Percentiles rank a stretch among this genome's conserved stretches.
Evolutionary conservation across 2,329 filamentous ascomycete genomes (phyloP).

Genomic region (Paramyrothecium sp.): DNA sequence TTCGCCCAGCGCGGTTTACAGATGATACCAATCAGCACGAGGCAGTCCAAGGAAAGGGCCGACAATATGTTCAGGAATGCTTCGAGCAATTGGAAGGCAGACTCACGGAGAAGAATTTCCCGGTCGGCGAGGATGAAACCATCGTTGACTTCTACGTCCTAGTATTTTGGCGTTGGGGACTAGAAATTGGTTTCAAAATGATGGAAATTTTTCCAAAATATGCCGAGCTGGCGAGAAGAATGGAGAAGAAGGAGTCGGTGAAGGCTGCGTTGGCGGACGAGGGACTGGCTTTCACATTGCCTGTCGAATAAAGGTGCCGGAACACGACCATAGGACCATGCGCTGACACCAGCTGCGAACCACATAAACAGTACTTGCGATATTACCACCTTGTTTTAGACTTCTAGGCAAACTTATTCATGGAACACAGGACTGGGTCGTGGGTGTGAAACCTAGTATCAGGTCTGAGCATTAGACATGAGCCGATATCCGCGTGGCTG

Average conservation of each 20-base stretch:
- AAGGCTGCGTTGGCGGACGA: conserved; percentile 2
- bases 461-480: no score
- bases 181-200: conserved; percentile 7
- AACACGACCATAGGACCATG: no score
- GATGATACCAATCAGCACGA: conserved; percentile 11
- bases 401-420: no score
- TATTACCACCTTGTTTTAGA: no score
- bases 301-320: no score
- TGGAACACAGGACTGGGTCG: no score
- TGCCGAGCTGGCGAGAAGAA: conserved; percentile 5
- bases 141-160: conserved; percentile 19
- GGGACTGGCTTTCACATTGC: no score
- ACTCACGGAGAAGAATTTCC: conserved; percentile 8
- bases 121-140: conserved; percentile 15
- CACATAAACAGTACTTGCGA: no score
- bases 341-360: no score
- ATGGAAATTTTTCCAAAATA: conserved; percentile 12
- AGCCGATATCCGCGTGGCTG: no score
- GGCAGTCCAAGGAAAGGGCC: conserved; percentile 10
- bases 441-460: no score
- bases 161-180: conserved; percentile 17
- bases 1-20: conserved; percentile 23
- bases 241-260: conserved; percentile 11
- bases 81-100: conserved; percentile 16
- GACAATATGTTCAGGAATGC: conserved; percentile 6